Percentiles rank a stretch among this genome's conserved stretches.
These are phyloP conservation scores for Vaccinium macrocarpon DNA, from an alignment of 148 eudicot genomes.

Conservation along the genomic window DNA sequence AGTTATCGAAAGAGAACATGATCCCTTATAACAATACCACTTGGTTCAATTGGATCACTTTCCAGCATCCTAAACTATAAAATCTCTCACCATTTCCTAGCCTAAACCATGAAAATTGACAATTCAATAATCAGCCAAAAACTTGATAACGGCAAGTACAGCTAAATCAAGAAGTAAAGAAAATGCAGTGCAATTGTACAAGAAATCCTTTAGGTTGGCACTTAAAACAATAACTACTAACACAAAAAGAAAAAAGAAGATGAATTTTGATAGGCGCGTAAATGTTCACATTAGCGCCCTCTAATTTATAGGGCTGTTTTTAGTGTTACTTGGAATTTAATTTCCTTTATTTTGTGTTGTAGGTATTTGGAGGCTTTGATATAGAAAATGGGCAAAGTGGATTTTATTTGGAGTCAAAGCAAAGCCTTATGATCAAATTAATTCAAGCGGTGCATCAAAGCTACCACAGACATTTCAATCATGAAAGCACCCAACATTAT, in stretches of 20 bases:
- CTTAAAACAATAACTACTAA: neutral
- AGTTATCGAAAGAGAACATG: neutral
- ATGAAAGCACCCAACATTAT: too few relatives aligned
- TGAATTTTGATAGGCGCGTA: neutral
- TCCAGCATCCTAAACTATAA: neutral
- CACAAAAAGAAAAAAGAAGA: neutral
- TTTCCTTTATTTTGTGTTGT: too few relatives aligned
- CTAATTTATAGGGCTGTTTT: too few relatives aligned
- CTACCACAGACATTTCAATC: too few relatives aligned
- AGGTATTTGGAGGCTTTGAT: too few relatives aligned
- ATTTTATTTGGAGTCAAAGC: too few relatives aligned
- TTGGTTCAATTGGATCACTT: slow-evolving; percentile 9
- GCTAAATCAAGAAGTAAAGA: neutral
- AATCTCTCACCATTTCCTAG: neutral
- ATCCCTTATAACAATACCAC: neutral
- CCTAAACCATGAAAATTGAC: neutral
- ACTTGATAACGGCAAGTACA: neutral
- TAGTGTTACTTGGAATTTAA: too few relatives aligned
- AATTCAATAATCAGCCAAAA: neutral
- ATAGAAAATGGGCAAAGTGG: too few relatives aligned
- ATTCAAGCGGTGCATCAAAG: too few relatives aligned
- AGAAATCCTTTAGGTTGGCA: neutral
- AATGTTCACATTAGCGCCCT: too few relatives aligned
- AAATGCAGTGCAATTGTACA: neutral
- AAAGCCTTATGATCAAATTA: too few relatives aligned